Evolutionary conservation across 1,139 yeast genomes (phyloP), one percentile per base, ranked within the genome.

Genomic region (Magnusiomyces starmeri): DNA sequence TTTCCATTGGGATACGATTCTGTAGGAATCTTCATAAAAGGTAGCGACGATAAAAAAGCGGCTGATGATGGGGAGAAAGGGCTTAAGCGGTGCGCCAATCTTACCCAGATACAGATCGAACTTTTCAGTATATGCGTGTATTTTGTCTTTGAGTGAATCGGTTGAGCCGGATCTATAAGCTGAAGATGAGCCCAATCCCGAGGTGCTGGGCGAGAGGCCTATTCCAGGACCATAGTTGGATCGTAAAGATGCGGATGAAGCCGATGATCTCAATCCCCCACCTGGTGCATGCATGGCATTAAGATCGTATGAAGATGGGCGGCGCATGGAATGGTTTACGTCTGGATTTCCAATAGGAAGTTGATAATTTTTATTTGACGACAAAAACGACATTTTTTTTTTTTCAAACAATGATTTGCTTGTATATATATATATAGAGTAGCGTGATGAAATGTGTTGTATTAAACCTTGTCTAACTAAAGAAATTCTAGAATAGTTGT

Each of bases 1-100:
- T 34, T 77, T 70, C 97, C 97, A 92, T 70, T 90, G 97, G 16
- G 89, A 75, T 55, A 83, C 65, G 62, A 92, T 87, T 68, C 98
- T 78, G 54, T 85, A 68, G 1, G 96, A 81, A 65, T 92, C 98
- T 69, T 92, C 98, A 62, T 82, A 80, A 66, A 90, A 92, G 1
- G 98, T 92, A 50, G 96, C 96, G 55, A 92, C 96, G 59, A 92
- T 89, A 62, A 90, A 79, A 56, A 87, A 82, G 54, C 98, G 77
- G 27, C 97, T 97, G 59, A 92, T 78, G 24, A 84, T 82, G 14
- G 97, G 97, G 53, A 73, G 63, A 52, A 66, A 68, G 25, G 75
- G 75, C 63, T 69, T 68, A 51, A 72, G 55, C 4, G 75, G 74
- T 22, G 65, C 65, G 29, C 72, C 69, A 20, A 66, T 51, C 37